Percentiles rank a stretch among this genome's conserved stretches.
phyloP scores from a whole-genome alignment of 2,329 filamentous ascomycete species.

The Curvularia sp. region DNA sequence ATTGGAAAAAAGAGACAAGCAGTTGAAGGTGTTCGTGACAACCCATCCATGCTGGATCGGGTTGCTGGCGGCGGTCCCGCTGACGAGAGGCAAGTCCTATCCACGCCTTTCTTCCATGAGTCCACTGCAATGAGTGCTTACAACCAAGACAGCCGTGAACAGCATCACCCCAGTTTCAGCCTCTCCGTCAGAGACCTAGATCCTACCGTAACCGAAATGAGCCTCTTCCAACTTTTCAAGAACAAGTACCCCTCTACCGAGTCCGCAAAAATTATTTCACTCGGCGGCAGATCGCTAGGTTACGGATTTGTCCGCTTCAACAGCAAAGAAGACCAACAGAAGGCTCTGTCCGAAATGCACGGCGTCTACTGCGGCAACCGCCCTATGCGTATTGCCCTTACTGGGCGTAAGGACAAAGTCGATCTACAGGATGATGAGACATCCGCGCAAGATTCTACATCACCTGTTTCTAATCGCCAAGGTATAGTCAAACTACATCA shows the following conservation, averaged over 20 bases:
- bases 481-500: conserved; percentile 34
- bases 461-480: conserved; percentile 12
- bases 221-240: conserved; percentile 96
- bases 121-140: conserved; percentile 21
- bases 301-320: conserved; percentile 98
- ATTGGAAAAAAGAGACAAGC: conserved; percentile 26
- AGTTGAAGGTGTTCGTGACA: conserved; percentile 12
- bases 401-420: conserved; percentile 88
- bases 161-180: conserved; percentile 79
- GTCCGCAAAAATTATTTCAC: conserved; percentile 99
- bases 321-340: conserved; percentile 94
- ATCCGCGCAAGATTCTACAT: conserved; percentile 34
- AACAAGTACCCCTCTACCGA: conserved; percentile 96
- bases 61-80: conserved; percentile 94
- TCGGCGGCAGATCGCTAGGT: conserved; percentile 95
- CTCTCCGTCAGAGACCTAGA: conserved; percentile 98
- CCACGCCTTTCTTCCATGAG: neutral
- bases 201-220: conserved; percentile 98
- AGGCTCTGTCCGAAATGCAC: conserved; percentile 96
- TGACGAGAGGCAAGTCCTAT: conserved; percentile 75
- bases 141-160: conserved; percentile 68
- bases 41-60: conserved; percentile 98
- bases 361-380: conserved; percentile 98
- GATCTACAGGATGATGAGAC: conserved; percentile 36
- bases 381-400: conserved; percentile 97